phyloP scores from a whole-genome alignment of 2,329 filamentous ascomycete genomes.

The Clonostachys rosea region DNA sequence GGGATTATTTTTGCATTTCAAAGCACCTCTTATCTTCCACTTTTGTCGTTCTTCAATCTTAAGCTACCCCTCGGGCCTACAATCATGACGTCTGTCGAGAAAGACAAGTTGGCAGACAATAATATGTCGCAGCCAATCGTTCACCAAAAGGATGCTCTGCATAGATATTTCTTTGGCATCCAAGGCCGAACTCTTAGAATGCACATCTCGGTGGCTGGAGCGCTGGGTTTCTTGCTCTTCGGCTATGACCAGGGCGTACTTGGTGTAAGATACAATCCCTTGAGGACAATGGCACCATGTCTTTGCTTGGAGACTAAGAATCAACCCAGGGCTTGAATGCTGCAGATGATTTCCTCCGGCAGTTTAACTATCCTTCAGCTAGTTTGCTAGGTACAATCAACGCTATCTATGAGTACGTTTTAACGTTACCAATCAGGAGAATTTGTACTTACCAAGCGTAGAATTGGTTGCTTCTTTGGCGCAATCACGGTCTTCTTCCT shows the following conservation, averaged over 20 bases:
- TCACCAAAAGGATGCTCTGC: neutral
- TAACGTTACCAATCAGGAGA: neutral
- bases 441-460: neutral
- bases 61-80: too few relatives aligned
- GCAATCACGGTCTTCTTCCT: neutral
- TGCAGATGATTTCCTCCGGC: neutral
- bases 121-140: neutral
- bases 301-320: too few relatives aligned
- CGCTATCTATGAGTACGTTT: constrained; percentile 1
- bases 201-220: constrained; percentile 1
- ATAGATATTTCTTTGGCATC: constrained; percentile 1
- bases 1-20: too few relatives aligned
- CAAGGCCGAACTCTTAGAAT: constrained; percentile 1
- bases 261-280: neutral
- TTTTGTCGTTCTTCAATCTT: too few relatives aligned
- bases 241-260: constrained; percentile 4
- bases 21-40: too few relatives aligned
- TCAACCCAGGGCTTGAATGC: neutral
- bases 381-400: neutral
- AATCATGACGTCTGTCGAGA: too few relatives aligned
- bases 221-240: constrained; percentile 1
- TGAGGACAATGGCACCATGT: too few relatives aligned
- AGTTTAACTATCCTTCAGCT: neutral
- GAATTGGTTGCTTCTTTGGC: neutral
- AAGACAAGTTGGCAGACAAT: too few relatives aligned